These are phyloP conservation scores for Torulaspora quercuum DNA, from an alignment of 805 yeast species.

Conservation along the genomic window DNA sequence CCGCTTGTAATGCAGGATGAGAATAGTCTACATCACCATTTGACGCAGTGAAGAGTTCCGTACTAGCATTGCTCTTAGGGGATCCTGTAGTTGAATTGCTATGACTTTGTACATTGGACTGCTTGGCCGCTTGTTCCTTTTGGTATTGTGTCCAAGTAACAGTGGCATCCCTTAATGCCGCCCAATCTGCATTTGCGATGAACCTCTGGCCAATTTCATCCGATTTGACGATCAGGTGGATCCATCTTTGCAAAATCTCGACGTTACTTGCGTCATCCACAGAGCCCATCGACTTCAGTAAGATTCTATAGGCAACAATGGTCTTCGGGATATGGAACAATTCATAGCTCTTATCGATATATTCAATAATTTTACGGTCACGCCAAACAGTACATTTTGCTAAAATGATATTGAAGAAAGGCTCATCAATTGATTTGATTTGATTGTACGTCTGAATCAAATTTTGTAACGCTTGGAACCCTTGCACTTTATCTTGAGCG, in stretches of 20 bases:
- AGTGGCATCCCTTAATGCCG: slow-evolving; percentile 76
- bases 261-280: slow-evolving; percentile 48
- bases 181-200: slow-evolving; percentile 83
- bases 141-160: slow-evolving; percentile 37
- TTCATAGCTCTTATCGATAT: slow-evolving; percentile 57
- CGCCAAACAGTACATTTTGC: slow-evolving; percentile 66
- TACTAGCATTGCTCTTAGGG: slow-evolving; percentile 15
- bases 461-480: slow-evolving; percentile 54
- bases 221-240: slow-evolving; percentile 48
- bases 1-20: slow-evolving; percentile 39
- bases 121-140: slow-evolving; percentile 8
- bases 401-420: slow-evolving; percentile 74
- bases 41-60: slow-evolving; percentile 19
- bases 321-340: slow-evolving; percentile 57
- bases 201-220: slow-evolving; percentile 52
- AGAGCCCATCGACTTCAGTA: slow-evolving; percentile 67
- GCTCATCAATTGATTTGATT: slow-evolving; percentile 64
- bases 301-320: slow-evolving; percentile 67
- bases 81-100: slow-evolving; percentile 11
- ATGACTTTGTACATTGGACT: background rate
- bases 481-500: slow-evolving; percentile 48
- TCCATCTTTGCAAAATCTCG: slow-evolving; percentile 59
- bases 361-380: slow-evolving; percentile 60
- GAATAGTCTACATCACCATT: slow-evolving; percentile 29
- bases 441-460: slow-evolving; percentile 54